Base-by-base conservation (phyloP, 2,329 filamentous ascomycete species). In the Cladophialophora chaetospira region DNA sequence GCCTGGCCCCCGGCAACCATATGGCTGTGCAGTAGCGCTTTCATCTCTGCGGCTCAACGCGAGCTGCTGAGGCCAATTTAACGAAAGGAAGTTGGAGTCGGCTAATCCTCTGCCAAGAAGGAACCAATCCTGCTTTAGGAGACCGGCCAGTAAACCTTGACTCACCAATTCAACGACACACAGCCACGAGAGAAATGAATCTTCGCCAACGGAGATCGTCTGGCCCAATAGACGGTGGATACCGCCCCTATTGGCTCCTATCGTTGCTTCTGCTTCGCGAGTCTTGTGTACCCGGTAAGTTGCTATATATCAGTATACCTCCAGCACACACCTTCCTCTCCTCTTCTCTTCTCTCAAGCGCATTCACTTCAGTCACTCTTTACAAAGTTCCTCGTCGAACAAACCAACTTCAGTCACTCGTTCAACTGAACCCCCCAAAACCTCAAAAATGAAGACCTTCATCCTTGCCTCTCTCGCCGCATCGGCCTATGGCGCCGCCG, bases 401-500 rank as follows among this genome's bases (percentile, higher is more conserved):
- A 50, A 51, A 51, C 48, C 48, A 51, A 51, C 48, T 51, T 51
- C 25, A 17, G 48, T 51, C 48, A 51, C 36, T 51, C 48, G 48
- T 51, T 51, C 48, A 31, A 28, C 23, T 9, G 48, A 50, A 42
- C n/a, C 17, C 17, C 25, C 25, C 44, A 8, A n/a, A 47, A 40
- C 25, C 36, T 44, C 42, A 28, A 51, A 51, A 31, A 51, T 51
- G 48, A 51, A 51, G 48, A 51, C 48, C 42, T 33, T 40, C 42
- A n/a, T 51, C 48, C 13, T 51, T 51, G 48, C 48, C 23, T 21
- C 48, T 33, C 48, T 51, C n/a, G 36, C 36, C 48, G 48, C 28
- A 23, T 51, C 48, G 25, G 48, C 48, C 23, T 51, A 36, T 42
- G 33, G 48, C 48, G 29, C 48, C 23, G 35, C 48, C 48, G 31